phyloP scores from a whole-genome alignment of 1,139 yeast genomes.

The Groenewaldozyma auringiensis region DNA sequence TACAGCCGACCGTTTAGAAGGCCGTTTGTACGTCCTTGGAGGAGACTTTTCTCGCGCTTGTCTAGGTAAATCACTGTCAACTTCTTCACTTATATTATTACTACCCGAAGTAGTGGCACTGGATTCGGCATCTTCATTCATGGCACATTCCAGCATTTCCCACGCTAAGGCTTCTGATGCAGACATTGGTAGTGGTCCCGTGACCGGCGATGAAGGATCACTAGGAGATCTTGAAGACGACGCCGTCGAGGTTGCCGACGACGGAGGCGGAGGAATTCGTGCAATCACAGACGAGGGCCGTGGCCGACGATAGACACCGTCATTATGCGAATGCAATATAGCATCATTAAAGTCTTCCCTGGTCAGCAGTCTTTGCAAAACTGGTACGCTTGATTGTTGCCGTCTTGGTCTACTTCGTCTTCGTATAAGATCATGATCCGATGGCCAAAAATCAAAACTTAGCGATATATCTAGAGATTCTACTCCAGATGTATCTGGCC shows the following conservation, averaged over 20 bases:
- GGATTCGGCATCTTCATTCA: slow-evolving; percentile 2
- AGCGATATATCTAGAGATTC: not conserved
- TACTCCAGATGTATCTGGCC: not conserved
- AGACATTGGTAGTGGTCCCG: slow-evolving; percentile 16
- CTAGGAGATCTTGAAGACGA: slow-evolving; percentile 7
- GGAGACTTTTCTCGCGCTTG: not conserved
- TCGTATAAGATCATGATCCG: not conserved
- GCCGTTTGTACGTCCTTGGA: not conserved
- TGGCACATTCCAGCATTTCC: slow-evolving; percentile 27
- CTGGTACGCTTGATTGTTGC: not conserved
- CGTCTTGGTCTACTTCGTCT: not conserved
- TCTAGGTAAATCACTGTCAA: not conserved
- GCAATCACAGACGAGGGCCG: slow-evolving; percentile 2
- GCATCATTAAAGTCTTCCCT: not conserved
- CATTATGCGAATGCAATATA: slow-evolving; percentile 5
- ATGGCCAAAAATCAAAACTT: too few species aligned
- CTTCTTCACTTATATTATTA: not conserved
- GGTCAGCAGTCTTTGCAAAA: not conserved
- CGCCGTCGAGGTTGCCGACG: not conserved
- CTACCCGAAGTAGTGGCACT: not conserved
- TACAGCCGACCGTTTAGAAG: not conserved
- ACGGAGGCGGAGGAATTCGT: not conserved
- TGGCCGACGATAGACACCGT: slow-evolving; percentile 10
- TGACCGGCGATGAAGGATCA: too few species aligned
- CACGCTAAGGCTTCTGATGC: slow-evolving; percentile 29